Conservation (phyloP, 495 filamentous ascomycete genomes). For the Amniculicola lignicola region DNA sequence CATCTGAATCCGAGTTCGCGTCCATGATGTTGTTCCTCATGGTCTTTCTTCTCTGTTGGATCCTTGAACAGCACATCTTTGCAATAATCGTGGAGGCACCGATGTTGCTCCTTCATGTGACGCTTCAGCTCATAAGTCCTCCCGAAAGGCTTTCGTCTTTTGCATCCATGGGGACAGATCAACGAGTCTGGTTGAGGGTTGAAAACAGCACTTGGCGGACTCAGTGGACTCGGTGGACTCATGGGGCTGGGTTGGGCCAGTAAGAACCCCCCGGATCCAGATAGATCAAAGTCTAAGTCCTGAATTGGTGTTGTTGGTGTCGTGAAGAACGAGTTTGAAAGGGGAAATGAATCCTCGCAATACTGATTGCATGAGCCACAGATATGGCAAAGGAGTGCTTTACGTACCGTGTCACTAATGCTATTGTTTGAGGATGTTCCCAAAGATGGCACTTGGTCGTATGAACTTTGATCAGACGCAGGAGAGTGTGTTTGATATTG, state of each 20-base stretch:
- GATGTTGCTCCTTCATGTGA: conserved; percentile 11
- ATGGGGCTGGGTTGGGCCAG: too few relatives aligned
- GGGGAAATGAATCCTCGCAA: background rate
- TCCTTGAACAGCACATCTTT: background rate
- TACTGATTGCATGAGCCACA: background rate
- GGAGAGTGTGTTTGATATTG: background rate
- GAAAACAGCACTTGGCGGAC: background rate
- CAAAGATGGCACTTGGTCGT: background rate
- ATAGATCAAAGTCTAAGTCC: too few relatives aligned
- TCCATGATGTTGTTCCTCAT: conserved; percentile 3
- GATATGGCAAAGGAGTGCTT: background rate
- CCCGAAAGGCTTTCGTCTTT: background rate
- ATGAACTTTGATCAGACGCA: background rate
- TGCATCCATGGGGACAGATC: conserved; percentile 1
- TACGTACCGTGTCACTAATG: background rate
- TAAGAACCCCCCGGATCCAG: too few relatives aligned
- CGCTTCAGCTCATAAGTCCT: conserved; percentile 3
- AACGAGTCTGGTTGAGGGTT: background rate
- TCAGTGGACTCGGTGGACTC: background rate
- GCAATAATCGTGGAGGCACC: conserved; percentile 9
- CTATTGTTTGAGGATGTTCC: background rate
- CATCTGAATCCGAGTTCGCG: conserved; percentile 3
- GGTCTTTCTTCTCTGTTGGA: conserved; percentile 1
- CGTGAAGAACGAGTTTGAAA: background rate
- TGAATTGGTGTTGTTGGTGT: too few relatives aligned